Conservation (phyloP, 305 asterid genomes). For the Rubia balearica region DNA sequence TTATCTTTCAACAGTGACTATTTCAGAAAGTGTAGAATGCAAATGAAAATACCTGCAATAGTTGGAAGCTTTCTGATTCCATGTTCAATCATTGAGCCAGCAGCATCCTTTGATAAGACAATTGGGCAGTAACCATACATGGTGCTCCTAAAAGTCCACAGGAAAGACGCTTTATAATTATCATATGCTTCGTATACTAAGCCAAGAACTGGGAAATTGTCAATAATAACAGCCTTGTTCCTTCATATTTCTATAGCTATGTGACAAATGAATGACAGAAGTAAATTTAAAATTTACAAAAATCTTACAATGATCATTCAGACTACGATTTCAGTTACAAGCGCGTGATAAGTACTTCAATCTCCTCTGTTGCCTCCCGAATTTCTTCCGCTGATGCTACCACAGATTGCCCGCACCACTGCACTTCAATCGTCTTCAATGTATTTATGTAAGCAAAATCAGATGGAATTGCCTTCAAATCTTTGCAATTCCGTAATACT, state of each 20-base stretch:
- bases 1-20: background rate
- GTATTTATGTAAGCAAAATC: background rate
- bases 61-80: background rate
- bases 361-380: background rate
- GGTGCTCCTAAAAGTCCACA: background rate
- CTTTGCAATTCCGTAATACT: background rate
- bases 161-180: background rate
- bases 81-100: too few species aligned
- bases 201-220: background rate
- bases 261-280: too few species aligned
- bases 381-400: background rate
- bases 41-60: background rate
- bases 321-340: background rate
- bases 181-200: background rate
- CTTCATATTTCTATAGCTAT: too few species aligned
- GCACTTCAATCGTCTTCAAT: slow-evolving; percentile 15
- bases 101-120: background rate
- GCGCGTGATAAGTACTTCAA: background rate
- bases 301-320: background rate
- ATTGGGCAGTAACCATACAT: background rate
- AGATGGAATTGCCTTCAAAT: background rate
- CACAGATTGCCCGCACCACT: slow-evolving; percentile 13
- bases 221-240: background rate
- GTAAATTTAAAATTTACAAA: background rate
- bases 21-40: background rate